A percentile compares a stretch with the other conserved stretches of the same genome.
Conservation (phyloP, 1,284 basidiomycete species). For the Tilletia caries region DNA sequence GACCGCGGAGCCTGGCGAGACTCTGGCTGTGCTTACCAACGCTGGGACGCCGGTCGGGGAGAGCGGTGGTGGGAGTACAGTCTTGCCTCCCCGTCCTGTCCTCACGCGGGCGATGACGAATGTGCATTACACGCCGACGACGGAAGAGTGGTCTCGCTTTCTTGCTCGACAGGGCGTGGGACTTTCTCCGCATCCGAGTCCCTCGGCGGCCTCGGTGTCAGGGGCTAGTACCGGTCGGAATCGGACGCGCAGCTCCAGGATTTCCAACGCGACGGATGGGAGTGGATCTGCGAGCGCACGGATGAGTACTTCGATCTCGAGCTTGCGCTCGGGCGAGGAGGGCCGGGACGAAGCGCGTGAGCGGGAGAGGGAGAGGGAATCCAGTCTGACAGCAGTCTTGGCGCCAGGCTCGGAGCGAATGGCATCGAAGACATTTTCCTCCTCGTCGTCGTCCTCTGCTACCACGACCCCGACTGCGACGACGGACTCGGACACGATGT, state of each 20-base stretch:
- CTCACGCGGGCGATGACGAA: conserved; percentile 17
- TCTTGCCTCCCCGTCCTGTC: conserved; percentile 12
- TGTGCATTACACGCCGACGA: conserved; percentile 42
- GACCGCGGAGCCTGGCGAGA: too few species aligned
- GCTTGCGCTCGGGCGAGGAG: conserved; percentile 15
- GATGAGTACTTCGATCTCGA: conserved; percentile 23
- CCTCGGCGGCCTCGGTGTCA: conserved; percentile 12
- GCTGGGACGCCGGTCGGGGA: conserved; percentile 18
- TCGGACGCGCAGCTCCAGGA: conserved; percentile 16
- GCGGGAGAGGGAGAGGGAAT: neutral
- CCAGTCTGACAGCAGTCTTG: neutral
- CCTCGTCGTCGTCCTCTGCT: neutral
- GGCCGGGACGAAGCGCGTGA: neutral
- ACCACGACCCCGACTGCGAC: neutral
- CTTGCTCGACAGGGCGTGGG: conserved; percentile 41
- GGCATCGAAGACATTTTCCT: neutral
- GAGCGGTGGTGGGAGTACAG: conserved; percentile 16
- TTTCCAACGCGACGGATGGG: neutral
- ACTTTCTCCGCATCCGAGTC: conserved; percentile 23
- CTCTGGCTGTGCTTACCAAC: too few species aligned
- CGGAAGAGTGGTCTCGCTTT: conserved; percentile 46
- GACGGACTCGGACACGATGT: neutral
- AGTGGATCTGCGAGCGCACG: conserved; percentile 5
- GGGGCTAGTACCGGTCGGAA: conserved; percentile 15
- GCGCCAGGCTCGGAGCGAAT: neutral